Percentiles rank a stretch among this genome's conserved stretches.
phyloP scores from a whole-genome alignment of 129 eudicot species.

The Centaurea solstitialis region DNA sequence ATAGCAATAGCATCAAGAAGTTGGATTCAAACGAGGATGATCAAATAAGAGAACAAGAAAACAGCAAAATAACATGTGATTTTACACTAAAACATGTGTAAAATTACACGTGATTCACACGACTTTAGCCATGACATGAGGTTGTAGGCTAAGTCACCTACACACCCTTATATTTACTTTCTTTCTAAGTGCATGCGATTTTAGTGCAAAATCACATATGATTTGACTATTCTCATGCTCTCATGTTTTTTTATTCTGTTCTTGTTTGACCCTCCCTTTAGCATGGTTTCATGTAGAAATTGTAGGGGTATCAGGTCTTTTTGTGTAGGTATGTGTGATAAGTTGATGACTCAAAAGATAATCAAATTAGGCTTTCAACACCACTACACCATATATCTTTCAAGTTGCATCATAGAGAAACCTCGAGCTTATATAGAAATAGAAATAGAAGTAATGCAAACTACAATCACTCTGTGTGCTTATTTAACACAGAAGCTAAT shows the following conservation, averaged over 20 bases:
- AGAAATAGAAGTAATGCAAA: slow-evolving; percentile 19
- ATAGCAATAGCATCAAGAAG: neutral
- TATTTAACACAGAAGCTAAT: slow-evolving; percentile 42
- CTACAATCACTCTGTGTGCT: slow-evolving; percentile 33
- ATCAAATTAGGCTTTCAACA: neutral
- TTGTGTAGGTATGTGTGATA: neutral
- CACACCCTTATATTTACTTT: neutral
- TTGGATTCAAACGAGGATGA: neutral
- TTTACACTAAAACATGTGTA: neutral
- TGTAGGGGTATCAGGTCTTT: no score
- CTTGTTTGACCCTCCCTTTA: neutral
- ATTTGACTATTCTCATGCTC: neutral
- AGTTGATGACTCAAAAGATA: neutral
- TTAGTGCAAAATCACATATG: neutral
- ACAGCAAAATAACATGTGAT: neutral
- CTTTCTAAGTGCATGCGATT: neutral
- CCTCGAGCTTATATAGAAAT: neutral
- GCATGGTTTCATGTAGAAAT: no score
- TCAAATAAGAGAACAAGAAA: neutral
- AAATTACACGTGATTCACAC: neutral
- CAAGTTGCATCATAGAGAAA: neutral
- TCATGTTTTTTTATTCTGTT: no score
- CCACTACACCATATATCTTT: slow-evolving; percentile 1
- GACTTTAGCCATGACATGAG: neutral
- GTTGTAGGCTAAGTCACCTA: neutral